Evolutionary conservation across 768 basidiomycete species (phyloP), one percentile per base, ranked within the genome.

Genomic region (Kwoniella pini): DNA sequence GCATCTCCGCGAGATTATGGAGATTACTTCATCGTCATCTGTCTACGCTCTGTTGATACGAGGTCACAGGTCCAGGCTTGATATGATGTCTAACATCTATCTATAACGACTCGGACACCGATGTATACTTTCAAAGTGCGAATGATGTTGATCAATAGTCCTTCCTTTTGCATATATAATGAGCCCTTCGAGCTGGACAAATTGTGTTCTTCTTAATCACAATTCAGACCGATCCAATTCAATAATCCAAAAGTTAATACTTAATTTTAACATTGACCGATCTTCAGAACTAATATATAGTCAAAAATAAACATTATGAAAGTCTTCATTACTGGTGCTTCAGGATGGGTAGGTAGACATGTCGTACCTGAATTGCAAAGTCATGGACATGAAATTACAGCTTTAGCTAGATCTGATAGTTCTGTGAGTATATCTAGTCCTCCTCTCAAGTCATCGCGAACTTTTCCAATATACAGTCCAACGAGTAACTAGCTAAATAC

Each of bases 311-410:
- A 6, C 39, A 46, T 19, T 49, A 71, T 75, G 69, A 63, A 57
- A 55, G 65, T 71, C 36, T 71, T 75, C 51, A 54, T 74, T 26
- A 76, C 75, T 24, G 69, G 70, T 33, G 75, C 61, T 12, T 44
- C 65, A 3, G 75, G 75, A 21, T 73, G 49, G 51, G 56, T 68
- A 31, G 65, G 65, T 7, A 28, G 33, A 6, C 43, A 42, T 12
- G 30, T 68, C 60, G 39, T 64, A 36, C 44, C 62, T 15, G 30
- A 56, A 26, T 57, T 67, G 30, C 33, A 66, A 22, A 28, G 43
- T 1, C 38, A 57, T 30, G 72, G 72, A 7, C 68, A 71, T 51
- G 36, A 54, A 24, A 54, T 73, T 39, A 51, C 59, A 17, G 71
- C 56, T 28, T 57, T 73, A 28, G 63, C 71, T 17, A 64, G 69